Percentiles rank a stretch among this genome's conserved stretches.
Conservation (phyloP, 2,329 filamentous ascomycete genomes). For the Trichophyton benhamiae region DNA sequence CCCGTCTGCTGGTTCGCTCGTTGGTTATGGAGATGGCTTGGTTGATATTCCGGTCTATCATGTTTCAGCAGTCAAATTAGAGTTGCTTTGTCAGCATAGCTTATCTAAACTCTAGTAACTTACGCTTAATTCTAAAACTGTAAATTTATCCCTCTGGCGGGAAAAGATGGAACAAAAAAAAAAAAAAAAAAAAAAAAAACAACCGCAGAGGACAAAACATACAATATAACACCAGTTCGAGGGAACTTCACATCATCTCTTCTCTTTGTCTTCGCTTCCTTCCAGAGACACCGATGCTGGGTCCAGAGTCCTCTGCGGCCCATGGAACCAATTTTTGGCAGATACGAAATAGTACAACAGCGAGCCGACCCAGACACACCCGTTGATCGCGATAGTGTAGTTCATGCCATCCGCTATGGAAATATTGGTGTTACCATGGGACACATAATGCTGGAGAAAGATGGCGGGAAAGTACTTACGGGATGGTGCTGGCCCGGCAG, state of each 20-base stretch:
- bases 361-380: slow-evolving; percentile 45
- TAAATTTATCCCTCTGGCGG: not conserved
- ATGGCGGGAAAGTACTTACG: slow-evolving; percentile 19
- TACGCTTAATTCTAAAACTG: not conserved
- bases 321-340: slow-evolving; percentile 49
- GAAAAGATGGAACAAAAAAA: not conserved
- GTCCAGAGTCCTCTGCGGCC: slow-evolving; percentile 46
- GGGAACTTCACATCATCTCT: not conserved
- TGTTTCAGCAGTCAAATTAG: not conserved
- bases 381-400: slow-evolving; percentile 51
- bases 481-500: slow-evolving; percentile 41
- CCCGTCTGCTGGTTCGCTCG: too few species aligned
- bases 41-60: not conserved
- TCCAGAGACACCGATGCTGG: not conserved
- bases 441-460: not conserved
- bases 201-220: too few species aligned
- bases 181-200: not conserved
- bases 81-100: not conserved
- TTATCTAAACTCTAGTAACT: not conserved
- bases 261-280: not conserved
- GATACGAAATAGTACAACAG: slow-evolving; percentile 45
- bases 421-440: not conserved
- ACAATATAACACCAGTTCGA: too few species aligned
- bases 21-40: too few species aligned
- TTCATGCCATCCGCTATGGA: slow-evolving; percentile 42